A percentile compares a stretch with the other conserved stretches of the same genome.
These are phyloP conservation scores for Fusarium buharicum DNA, from an alignment of 2,329 filamentous ascomycete genomes.

Conservation along the genomic window DNA sequence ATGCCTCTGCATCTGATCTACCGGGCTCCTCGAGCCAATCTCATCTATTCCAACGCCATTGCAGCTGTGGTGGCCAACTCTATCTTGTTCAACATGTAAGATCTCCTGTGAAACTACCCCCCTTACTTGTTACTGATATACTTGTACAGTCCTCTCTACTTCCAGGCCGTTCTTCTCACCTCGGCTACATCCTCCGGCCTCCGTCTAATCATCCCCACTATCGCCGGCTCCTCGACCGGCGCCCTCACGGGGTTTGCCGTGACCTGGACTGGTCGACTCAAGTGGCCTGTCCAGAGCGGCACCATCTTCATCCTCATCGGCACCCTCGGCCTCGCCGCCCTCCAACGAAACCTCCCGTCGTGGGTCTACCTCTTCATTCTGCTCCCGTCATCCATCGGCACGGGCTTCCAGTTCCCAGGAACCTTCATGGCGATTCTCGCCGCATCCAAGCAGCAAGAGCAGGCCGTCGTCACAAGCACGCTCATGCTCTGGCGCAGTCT, in stretches of 20 bases:
- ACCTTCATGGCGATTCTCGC: conserved; percentile 72
- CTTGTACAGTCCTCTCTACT: conserved; percentile 71
- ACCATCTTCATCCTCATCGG: conserved; percentile 61
- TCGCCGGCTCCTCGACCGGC: conserved; percentile 65
- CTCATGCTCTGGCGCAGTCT: conserved; percentile 77
- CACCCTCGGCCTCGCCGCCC: conserved; percentile 58
- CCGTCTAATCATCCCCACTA: conserved; percentile 71
- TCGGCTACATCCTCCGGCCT: conserved; percentile 77
- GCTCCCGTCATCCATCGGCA: conserved; percentile 65
- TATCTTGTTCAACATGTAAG: conserved; percentile 68
- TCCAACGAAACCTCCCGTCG: conserved; percentile 63
- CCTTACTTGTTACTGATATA: not conserved
- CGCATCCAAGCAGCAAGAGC: conserved; percentile 67
- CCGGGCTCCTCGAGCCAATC: conserved; percentile 62
- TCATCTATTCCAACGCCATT: conserved; percentile 67
- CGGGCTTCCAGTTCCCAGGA: conserved; percentile 72
- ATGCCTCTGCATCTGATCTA: conserved; percentile 67
- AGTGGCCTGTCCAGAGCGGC: conserved; percentile 67
- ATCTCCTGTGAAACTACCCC: not conserved
- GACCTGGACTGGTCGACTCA: conserved; percentile 67
- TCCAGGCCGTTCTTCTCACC: conserved; percentile 77
- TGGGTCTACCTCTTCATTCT: conserved; percentile 66
- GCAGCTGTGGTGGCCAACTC: conserved; percentile 64
- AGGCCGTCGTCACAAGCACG: conserved; percentile 76
- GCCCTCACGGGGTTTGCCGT: conserved; percentile 71